phyloP scores from a whole-genome alignment of 2,329 filamentous ascomycete species.

The Claviceps citrina region DNA sequence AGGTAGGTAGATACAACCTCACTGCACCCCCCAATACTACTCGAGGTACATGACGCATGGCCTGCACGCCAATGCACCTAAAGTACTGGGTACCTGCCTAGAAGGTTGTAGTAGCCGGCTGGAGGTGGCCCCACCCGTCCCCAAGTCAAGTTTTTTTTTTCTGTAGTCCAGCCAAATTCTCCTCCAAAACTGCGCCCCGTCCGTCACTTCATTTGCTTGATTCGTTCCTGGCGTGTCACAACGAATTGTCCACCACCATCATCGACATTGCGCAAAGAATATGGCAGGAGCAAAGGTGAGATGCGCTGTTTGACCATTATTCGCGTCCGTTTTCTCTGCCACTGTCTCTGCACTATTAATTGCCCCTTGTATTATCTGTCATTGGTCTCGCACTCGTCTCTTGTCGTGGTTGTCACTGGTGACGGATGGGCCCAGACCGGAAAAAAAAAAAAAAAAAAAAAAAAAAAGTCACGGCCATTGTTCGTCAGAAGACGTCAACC shows the following conservation, averaged over 20 bases:
- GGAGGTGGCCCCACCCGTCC: no score
- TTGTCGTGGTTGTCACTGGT: slow-evolving; percentile 4
- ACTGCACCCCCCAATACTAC: no score
- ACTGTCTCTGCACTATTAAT: background rate
- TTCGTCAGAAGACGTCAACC: background rate
- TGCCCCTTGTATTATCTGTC: background rate
- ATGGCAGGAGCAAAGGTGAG: slow-evolving; percentile 12
- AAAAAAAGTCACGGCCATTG: background rate
- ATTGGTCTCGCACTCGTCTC: background rate
- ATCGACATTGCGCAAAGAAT: background rate
- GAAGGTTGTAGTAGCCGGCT: no score
- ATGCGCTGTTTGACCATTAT: background rate
- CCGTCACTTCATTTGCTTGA: slow-evolving; percentile 1
- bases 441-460: background rate
- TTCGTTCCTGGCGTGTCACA: slow-evolving; percentile 2
- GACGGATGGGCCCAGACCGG: background rate
- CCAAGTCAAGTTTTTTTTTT: slow-evolving; percentile 4
- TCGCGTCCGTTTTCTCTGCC: background rate
- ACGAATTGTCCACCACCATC: background rate
- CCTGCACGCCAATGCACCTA: no score
- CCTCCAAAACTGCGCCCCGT: background rate
- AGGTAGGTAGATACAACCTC: no score
- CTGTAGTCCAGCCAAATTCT: background rate
- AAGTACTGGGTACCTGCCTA: no score
- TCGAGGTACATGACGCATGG: no score